A percentile compares a stretch with the other conserved stretches of the same genome.
Conservation (phyloP, 805 yeast species). For the Millerozyma miso region DNA sequence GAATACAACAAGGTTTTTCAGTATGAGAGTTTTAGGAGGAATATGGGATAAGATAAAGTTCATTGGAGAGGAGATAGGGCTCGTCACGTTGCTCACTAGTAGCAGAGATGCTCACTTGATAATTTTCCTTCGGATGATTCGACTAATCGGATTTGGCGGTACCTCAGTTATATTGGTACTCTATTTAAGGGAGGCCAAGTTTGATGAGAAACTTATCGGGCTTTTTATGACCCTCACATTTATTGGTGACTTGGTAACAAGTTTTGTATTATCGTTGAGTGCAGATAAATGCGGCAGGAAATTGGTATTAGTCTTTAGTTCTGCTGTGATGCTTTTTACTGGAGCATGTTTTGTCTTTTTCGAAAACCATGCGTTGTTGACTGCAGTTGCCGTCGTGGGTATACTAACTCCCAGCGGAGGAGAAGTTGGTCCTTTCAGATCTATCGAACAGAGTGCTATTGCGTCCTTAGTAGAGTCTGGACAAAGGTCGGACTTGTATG, state of each 20-base stretch:
- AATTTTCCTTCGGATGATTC: slow-evolving; percentile 27
- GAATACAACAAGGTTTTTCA: no score
- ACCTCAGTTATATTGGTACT: slow-evolving; percentile 39
- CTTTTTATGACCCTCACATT: slow-evolving; percentile 45
- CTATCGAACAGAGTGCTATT: slow-evolving; percentile 51
- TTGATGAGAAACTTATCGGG: slow-evolving; percentile 44
- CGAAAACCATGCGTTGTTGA: slow-evolving; percentile 29
- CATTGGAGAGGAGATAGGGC: slow-evolving; percentile 28
- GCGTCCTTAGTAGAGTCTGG: slow-evolving; percentile 42
- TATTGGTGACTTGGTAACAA: slow-evolving; percentile 48
- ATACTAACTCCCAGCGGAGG: slow-evolving; percentile 57
- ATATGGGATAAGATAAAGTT: background rate
- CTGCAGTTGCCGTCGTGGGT: slow-evolving; percentile 41
- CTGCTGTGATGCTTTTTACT: slow-evolving; percentile 39
- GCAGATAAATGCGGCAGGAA: slow-evolving; percentile 49
- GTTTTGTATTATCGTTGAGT: slow-evolving; percentile 41
- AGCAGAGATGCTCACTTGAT: slow-evolving; percentile 30
- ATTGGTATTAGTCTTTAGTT: slow-evolving; percentile 34
- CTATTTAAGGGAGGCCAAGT: slow-evolving; percentile 39
- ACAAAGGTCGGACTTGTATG: slow-evolving; percentile 49
- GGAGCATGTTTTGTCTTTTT: slow-evolving; percentile 36
- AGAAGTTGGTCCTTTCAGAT: slow-evolving; percentile 56
- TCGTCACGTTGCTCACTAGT: slow-evolving; percentile 24
- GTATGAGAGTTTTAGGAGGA: background rate
- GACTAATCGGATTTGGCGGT: slow-evolving; percentile 36